Evolutionary conservation across 1,284 basidiomycete species (phyloP), one percentile per base, ranked within the genome.

Genomic region (Grifola frondosa): DNA sequence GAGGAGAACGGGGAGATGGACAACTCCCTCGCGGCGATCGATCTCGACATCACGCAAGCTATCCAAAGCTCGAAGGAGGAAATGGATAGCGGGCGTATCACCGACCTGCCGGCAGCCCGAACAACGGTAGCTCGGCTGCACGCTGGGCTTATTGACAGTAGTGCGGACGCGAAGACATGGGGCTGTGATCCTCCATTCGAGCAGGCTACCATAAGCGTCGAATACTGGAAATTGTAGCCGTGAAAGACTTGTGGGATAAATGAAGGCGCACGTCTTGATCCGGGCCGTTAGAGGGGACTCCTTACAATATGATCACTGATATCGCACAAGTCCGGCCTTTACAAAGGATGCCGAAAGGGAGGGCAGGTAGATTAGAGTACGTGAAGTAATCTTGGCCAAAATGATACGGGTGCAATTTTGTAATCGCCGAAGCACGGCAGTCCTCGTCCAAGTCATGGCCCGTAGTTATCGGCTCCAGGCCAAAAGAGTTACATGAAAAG

Each of bases 21-120:
- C 26, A 71, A 76, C 37, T 64, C 70, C 19, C 69, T 90, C 41
- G 76, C 81, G 32, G 67, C 74, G 41, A 70, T 89, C 47, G 87
- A 89, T 63, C 70, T 75, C 20, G 87, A 89, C 58, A 77, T 90
- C 46, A 77, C 77, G 42, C 88, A 90, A 62, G 87, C 86, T 3
- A 80, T 90, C 42, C 87, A 87, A 75, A 87, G 84, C 53, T 76
- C 78, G 44, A 84, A 80, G 61, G 85, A 88, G 62, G 84, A 88
- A 60, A 62, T 82, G 12, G 77, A 78, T 32, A 68, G 70, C 16
- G 78, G 75, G 20, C 72, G 76, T 12, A 70, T 78, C 17, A 61
- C 60, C 15, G 78, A 83, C 52, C 55, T 73, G 25, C 46, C 56
- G 17, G 53, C 55, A 30, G 80, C 78, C 40, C 72, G 71, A 42